Base-by-base conservation (phyloP, 305 asterid genomes). In the Solanum hybrid region DNA sequence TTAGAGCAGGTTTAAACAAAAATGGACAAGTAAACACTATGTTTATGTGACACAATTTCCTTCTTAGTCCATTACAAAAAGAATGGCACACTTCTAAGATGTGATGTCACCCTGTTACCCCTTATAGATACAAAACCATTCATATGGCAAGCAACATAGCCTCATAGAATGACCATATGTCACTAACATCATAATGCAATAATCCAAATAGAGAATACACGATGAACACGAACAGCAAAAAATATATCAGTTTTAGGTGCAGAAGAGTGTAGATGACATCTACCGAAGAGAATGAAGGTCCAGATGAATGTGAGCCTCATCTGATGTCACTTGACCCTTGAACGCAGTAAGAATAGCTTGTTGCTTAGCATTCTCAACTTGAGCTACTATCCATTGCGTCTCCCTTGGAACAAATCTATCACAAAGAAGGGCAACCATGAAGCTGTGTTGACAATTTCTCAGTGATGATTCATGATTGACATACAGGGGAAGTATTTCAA, bases 231-330 rank as follows among this genome's bases (percentile, higher is more conserved):
- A 83, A 45, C 39, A 83, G 36, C 11, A 45, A 83, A 45, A 45
- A 45, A 17, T 26, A 15, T 80, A 38, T 27, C 87, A 83, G 11
- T 27, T 41, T 29, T 83, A 29, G 75, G 34, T 8, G 38, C 26
- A 73, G 84, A 88, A 77, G 86, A 41, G 87, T 33, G 34, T 7
- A 11, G 45, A 89, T 4, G 87, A 90, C 91, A 79, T 72, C 10
- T 92, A 97, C 99, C 98, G 92, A 90, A 96, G 98, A 91, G 99
- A 96, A 92, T 97, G 98, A 93, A 97, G 99, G 94, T 97, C 99
- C 90, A 96, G 97, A 94, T 96, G 99, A 94, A 96, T 95, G 92
- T 97, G 99, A 94, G 99, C 98, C 93, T 97, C 99, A 92, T 96
- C 99, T 90, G 99, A 95, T 91, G 98, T 95, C 91, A 97, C 98